Evolutionary conservation across 2,329 filamentous ascomycete genomes (phyloP).

Genomic region (Fusarium goolgardi): DNA sequence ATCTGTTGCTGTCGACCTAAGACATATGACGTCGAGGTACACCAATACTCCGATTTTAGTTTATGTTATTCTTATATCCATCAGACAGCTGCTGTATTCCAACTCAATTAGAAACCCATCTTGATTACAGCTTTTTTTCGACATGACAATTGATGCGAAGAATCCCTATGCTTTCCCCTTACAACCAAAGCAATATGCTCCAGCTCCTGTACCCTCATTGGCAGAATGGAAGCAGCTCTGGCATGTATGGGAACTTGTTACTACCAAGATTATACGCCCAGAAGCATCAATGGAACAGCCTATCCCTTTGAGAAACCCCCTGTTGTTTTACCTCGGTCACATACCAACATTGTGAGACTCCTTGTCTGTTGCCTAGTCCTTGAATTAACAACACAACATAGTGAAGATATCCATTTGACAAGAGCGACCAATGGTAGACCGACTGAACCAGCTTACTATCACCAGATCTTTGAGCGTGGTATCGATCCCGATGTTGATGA

Average conservation of each 20-base stretch:
- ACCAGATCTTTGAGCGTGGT: constrained; percentile 20
- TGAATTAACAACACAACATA: not conserved
- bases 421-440: constrained; percentile 8
- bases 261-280: constrained; percentile 17
- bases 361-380: fast-evolving
- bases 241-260: constrained; percentile 33
- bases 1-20: not conserved
- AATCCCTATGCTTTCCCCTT: constrained; percentile 24
- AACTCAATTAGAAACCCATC: no score
- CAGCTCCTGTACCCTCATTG: constrained; percentile 22
- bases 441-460: constrained; percentile 15
- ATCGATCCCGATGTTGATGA: constrained; percentile 28
- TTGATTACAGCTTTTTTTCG: not conserved
- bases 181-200: constrained; percentile 18
- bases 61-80: not conserved
- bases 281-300: constrained; percentile 31
- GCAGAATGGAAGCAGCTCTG: constrained; percentile 35
- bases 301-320: constrained; percentile 29
- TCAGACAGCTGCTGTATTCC: not conserved
- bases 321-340: constrained; percentile 30
- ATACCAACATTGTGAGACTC: constrained; percentile 31
- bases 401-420: constrained; percentile 27
- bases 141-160: not conserved
- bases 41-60: not conserved
- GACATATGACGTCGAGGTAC: not conserved